These are phyloP conservation scores for Quercus suber DNA, from an alignment of 306 rosid species.

Conservation along the genomic window DNA sequence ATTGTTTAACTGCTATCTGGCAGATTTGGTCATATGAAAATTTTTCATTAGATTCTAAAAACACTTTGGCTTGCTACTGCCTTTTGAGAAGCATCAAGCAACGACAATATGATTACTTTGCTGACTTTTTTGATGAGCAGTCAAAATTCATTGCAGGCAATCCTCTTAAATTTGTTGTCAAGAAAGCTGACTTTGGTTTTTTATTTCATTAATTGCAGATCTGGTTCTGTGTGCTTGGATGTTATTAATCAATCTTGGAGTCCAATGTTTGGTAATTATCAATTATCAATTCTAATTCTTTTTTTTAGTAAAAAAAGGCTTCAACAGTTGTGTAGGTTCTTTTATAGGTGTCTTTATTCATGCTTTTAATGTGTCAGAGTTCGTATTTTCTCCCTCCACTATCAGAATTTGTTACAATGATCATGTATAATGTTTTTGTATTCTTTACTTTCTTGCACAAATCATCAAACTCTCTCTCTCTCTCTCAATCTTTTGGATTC, in stretches of 20 bases:
- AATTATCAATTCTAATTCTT: conserved; percentile 1
- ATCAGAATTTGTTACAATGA: neutral
- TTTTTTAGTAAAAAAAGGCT: conserved; percentile 18
- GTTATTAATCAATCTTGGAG: conserved; percentile 99
- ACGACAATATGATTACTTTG: conserved; percentile 9
- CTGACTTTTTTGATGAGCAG: neutral
- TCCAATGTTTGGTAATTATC: conserved; percentile 91
- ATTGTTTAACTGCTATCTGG: neutral
- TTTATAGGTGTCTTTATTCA: conserved; percentile 1
- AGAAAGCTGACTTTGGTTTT: conserved; percentile 29
- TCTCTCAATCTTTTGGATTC: neutral
- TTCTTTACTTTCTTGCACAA: neutral
- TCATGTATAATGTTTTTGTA: neutral
- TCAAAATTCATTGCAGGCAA: neutral
- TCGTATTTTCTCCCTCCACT: neutral
- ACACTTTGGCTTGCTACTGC: neutral
- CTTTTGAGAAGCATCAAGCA: conserved; percentile 9
- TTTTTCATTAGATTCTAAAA: neutral
- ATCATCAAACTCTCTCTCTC: neutral
- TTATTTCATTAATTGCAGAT: conserved; percentile 57
- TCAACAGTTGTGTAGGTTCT: conserved; percentile 5
- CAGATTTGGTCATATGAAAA: neutral
- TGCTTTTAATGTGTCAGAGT: neutral
- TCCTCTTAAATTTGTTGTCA: conserved; percentile 4
- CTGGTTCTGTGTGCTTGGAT: conserved; percentile 98